Evolutionary conservation across 192 early-diverging fungal genomes (phyloP), one percentile per base, ranked within the genome.

Genomic region (Cladochytrium replicatum): DNA sequence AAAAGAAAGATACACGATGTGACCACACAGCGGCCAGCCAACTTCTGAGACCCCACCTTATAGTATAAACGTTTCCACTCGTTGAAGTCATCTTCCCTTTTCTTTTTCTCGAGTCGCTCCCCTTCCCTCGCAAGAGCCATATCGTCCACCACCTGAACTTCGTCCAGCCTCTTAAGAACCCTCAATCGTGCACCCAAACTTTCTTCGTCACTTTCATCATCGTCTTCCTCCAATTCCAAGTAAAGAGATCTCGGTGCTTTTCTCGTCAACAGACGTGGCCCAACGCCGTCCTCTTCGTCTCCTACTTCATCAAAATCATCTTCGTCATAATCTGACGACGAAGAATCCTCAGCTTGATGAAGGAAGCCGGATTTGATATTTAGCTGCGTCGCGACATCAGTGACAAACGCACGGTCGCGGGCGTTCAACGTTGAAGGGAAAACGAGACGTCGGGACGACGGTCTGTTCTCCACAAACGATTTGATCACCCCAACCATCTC

Each of bases 81-180:
- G 45, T 64, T 61, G 11, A 77, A 65, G n/a, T 77, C 77, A 24
- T 71, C 69, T 23, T 57, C 9, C 42, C 58, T 56, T 43, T 61
- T 27, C 41, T 70, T 63, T 32, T 61, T 51, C 4, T 9, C 6
- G 17, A 64, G 58, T 15, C 55, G 22, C 39, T 63, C 62, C 41
- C 50, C 28, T 32, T 48, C 40, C n/a, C 13, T 41, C 11, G 49
- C 54, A 19, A 60, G 26, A 23, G 54, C 57, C 1, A 52, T 46
- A 13, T 63, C 60, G 21, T 91, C 87, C 68, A 88, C 80, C 21
- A 95, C 64, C 28, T 55, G 50, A 39, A 76, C 81, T 13, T 50
- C 50, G 55, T 84, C 83, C 19, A 66, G 61, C n/a, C 48, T 49
- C 38, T 57, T 55, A 43, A 75, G 29, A 7, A 68, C 58, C 5